Base-by-base conservation (phyloP, 352 stramenopile genomes). In the Labyrinthula sp. region DNA sequence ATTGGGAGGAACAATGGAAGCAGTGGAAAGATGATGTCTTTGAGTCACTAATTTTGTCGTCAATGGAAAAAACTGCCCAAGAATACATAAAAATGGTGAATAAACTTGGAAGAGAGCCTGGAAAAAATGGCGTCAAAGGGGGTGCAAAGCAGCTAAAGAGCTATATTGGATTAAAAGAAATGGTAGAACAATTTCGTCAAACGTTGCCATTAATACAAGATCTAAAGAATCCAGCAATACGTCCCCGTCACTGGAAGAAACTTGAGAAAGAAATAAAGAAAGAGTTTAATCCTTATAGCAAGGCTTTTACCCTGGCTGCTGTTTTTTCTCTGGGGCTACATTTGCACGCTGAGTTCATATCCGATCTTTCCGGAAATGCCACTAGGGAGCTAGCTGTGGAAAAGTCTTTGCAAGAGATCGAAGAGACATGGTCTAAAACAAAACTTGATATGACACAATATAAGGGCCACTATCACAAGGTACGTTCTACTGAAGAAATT, bases 301-400 rank as follows among this genome's bases (percentile, higher is more conserved):
- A 66, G 7, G 75, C 76, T 30, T 63, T 60, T 22, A 60, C 78
- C 1, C 89, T 94, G 40, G 79, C 77, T 2, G 83, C 95, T 41
- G 62, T 99, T 2, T 57, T 95, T 8, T 66, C 82, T 9, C 61
- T 73, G 0, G 72, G 81, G 30, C 20, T 60, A 26, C 29, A 61
- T 34, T 47, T 54, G 22, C 41, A 61, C 30, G 86, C 93, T 58
- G 88, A 89, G 39, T 75, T 93, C 48, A 75, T 99, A 10, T 77
- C 75, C 34, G 73, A 95, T 41, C 87, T 98, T 45, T 83, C 98
- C 39, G 79, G 79, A 25, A 82, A 84, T 1, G 92, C 92, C 38
- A 89, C 98, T 63, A 90, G 90, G 30, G 92, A 99, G 72, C 94
- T 96, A 79, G 89, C 89, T 1, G 72, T 99, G 21, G 90, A 99